These are phyloP conservation scores for Camillea tinctor DNA, from an alignment of 2,329 filamentous ascomycete genomes.

Conservation along the genomic window DNA sequence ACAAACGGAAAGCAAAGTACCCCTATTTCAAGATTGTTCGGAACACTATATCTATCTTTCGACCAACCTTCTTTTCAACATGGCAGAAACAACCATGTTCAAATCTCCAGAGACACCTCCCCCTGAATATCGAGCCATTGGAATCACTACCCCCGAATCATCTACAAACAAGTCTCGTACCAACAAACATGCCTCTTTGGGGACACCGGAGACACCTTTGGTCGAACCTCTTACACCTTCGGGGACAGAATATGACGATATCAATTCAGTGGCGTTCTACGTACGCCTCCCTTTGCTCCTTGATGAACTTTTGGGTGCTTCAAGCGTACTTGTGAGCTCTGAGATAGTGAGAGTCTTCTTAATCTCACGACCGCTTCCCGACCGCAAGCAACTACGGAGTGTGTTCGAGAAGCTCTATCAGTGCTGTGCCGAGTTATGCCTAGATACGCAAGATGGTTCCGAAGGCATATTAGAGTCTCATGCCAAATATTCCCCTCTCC, in stretches of 20 bases:
- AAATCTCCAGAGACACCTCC: not conserved
- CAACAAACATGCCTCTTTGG: not conserved
- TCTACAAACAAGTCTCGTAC: not conserved
- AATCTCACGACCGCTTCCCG: not conserved
- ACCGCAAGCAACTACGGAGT: not conserved
- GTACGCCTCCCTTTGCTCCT: not conserved
- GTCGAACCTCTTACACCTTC: not conserved
- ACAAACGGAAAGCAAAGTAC: not conserved
- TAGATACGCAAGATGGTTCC: not conserved
- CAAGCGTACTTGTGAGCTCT: not conserved
- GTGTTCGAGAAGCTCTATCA: not conserved
- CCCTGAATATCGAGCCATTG: not conserved
- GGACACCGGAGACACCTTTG: not conserved
- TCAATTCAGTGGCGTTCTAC: not conserved
- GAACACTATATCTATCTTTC: not conserved
- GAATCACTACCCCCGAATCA: not conserved
- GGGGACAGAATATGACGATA: not conserved
- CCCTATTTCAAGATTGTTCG: not conserved
- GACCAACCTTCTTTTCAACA: not conserved
- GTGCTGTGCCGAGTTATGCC: not conserved
- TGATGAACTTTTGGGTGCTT: not conserved
- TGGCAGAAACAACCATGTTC: not conserved
- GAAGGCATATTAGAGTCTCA: not conserved
- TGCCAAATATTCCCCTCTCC: not conserved
- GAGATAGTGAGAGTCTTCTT: not conserved